These are phyloP conservation scores for Citrullus amarus DNA, from an alignment of 306 rosid species.

Conservation along the genomic window DNA sequence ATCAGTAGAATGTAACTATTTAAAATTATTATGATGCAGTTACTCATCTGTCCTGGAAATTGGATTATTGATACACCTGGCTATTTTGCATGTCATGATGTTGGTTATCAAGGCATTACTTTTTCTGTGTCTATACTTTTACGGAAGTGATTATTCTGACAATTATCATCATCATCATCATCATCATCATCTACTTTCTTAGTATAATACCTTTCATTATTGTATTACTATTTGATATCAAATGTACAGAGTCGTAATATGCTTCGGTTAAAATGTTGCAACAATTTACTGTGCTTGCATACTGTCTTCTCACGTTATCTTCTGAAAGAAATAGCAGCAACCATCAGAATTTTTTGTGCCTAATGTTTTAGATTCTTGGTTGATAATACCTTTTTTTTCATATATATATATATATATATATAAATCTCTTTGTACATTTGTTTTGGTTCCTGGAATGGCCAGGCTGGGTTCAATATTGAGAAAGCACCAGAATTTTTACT, in stretches of 20 bases:
- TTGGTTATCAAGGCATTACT: not conserved
- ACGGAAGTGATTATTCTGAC: not conserved
- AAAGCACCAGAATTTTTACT: not conserved
- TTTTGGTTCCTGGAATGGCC: slow-evolving; percentile 6
- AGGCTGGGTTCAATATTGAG: not conserved
- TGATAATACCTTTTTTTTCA: not conserved
- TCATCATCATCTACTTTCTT: not conserved
- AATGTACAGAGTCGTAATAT: not conserved
- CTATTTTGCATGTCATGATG: not conserved
- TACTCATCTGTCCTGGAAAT: not conserved
- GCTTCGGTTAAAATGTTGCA: not conserved
- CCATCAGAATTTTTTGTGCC: not conserved
- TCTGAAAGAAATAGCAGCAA: not conserved
- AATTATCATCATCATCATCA: not conserved
- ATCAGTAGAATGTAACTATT: not conserved
- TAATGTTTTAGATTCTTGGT: not conserved
- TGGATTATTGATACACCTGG: not conserved
- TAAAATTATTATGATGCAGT: not conserved
- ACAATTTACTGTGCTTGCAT: not conserved
- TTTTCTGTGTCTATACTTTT: not conserved
- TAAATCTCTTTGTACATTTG: not conserved
- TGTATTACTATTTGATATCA: not conserved
- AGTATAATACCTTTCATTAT: not conserved
- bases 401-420: not conserved
- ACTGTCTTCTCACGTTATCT: not conserved